Conservation (phyloP, 1,139 yeast species). For the Saccharomyces hybrid region DNA sequence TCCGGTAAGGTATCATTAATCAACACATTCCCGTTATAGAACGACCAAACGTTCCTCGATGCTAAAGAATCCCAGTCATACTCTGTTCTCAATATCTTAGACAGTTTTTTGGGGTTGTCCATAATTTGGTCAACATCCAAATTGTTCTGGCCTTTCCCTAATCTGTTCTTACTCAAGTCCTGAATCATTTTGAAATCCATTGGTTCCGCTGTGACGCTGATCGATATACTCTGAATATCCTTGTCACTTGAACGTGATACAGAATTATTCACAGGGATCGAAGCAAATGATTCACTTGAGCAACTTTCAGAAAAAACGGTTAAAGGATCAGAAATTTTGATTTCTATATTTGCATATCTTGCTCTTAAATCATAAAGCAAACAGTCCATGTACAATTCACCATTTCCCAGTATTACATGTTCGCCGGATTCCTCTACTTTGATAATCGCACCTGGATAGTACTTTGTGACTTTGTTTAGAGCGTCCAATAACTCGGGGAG, state of each 20-base stretch:
- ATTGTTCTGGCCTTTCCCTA: conserved; percentile 24
- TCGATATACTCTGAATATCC: conserved; percentile 48
- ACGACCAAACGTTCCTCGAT: conserved; percentile 75
- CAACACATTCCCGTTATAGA: conserved; percentile 53
- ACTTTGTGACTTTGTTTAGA: conserved; percentile 50
- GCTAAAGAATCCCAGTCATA: conserved; percentile 81
- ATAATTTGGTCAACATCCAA: conserved; percentile 13
- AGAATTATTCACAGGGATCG: conserved; percentile 40
- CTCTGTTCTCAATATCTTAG: conserved; percentile 48
- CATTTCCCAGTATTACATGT: conserved; percentile 71
- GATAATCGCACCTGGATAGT: conserved; percentile 59
- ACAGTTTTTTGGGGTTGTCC: conserved; percentile 39
- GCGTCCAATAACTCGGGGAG: conserved; percentile 66
- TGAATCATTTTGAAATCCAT: conserved; percentile 45
- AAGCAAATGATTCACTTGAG: conserved; percentile 56
- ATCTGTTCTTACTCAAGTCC: conserved; percentile 51
- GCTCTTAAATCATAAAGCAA: conserved; percentile 67
- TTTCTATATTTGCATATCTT: conserved; percentile 53
- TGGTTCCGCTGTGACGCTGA: conserved; percentile 79
- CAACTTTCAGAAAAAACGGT: conserved; percentile 78
- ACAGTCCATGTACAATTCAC: conserved; percentile 85
- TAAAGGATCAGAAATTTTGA: conserved; percentile 81
- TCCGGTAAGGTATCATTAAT: conserved; percentile 71
- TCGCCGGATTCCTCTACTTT: conserved; percentile 89
- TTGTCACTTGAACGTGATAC: conserved; percentile 14